These are phyloP conservation scores for Cylindrotheca fusiformis DNA, from an alignment of 108 stramenopile genomes.

Conservation along the genomic window DNA sequence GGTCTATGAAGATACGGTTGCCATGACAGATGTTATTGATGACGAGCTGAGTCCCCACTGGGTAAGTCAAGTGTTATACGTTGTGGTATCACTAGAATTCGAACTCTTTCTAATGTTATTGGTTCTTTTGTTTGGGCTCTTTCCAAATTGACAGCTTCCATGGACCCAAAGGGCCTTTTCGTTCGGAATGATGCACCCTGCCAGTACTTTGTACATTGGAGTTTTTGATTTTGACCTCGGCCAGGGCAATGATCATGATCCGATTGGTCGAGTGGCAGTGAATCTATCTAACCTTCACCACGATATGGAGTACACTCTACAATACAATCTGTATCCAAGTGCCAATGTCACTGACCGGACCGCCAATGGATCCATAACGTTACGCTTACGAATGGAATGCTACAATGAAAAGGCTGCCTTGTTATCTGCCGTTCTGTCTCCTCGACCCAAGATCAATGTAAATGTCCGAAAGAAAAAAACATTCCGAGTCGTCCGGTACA, in stretches of 20 bases:
- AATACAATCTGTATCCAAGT: constrained; percentile 53
- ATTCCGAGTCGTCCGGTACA: constrained; percentile 58
- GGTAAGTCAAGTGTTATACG: too few species aligned
- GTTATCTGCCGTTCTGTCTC: constrained; percentile 27
- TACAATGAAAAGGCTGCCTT: constrained; percentile 50
- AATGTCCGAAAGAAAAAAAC: constrained; percentile 59
- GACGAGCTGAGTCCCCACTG: constrained; percentile 65
- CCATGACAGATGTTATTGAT: constrained; percentile 58
- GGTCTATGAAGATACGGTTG: constrained; percentile 69
- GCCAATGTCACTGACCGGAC: constrained; percentile 53
- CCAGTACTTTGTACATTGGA: constrained; percentile 48
- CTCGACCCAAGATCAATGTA: constrained; percentile 45
- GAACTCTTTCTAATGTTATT: too few species aligned
- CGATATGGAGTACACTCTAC: constrained; percentile 53
- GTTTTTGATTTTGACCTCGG: constrained; percentile 63
- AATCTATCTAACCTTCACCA: constrained; percentile 52
- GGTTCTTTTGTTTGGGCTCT: too few species aligned
- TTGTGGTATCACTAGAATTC: too few species aligned
- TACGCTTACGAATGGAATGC: constrained; percentile 57
- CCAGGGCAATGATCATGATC: constrained; percentile 45
- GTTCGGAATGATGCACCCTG: constrained; percentile 61
- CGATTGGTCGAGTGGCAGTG: constrained; percentile 57
- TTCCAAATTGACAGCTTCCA: constrained; percentile 35
- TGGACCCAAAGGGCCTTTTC: constrained; percentile 72
- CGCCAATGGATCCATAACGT: constrained; percentile 56